Evolutionary conservation across 148 eudicot genomes (phyloP).

Genomic region (Rhododendron kiyosumense): DNA sequence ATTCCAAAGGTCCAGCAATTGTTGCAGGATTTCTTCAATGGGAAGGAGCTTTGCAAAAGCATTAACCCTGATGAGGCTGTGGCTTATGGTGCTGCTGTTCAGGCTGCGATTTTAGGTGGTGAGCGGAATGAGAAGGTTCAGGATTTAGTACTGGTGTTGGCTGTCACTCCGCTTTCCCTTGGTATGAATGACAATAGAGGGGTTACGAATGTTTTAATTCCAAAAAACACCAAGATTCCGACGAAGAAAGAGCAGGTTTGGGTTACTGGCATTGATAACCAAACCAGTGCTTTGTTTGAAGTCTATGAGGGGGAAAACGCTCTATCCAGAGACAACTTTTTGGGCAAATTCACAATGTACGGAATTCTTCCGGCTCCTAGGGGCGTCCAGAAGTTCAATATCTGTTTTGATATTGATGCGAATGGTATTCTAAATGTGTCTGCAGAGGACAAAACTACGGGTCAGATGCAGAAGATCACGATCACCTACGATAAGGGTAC

Average conservation of each 20-base stretch:
- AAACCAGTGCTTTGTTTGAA: too few species aligned
- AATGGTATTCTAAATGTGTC: neutral
- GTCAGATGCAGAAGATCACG: neutral
- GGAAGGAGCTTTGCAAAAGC: neutral
- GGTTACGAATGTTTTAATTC: neutral
- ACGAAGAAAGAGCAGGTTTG: neutral
- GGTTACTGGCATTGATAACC: accelerated
- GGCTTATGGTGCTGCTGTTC: neutral
- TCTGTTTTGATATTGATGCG: too few species aligned
- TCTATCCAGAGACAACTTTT: neutral
- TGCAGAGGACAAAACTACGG: neutral
- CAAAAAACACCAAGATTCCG: neutral
- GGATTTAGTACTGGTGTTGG: neutral
- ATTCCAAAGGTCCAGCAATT: neutral
- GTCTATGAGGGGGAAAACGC: neutral
- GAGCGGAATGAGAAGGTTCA: neutral
- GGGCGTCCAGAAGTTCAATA: too few species aligned
- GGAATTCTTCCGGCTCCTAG: too few species aligned
- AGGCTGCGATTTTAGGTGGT: neutral
- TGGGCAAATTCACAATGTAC: neutral
- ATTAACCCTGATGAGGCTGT: neutral
- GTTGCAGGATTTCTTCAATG: neutral
- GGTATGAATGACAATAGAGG: neutral
- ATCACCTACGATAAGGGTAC: neutral
- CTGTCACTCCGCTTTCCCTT: neutral